phyloP scores from a whole-genome alignment of 2,329 filamentous ascomycete genomes.

The Aspergillus tamarii region DNA sequence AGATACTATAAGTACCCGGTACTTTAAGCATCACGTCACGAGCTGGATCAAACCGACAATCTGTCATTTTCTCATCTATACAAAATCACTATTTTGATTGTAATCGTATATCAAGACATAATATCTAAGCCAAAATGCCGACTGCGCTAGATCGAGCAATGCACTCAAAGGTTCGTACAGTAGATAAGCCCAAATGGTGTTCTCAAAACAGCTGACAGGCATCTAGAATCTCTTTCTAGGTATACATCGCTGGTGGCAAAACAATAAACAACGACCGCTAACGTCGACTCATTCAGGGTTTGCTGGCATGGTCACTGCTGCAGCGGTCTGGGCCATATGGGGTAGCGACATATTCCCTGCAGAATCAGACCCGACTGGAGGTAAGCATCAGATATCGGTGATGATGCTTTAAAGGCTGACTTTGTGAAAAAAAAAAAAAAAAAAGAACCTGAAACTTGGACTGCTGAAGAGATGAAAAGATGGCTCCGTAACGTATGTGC shows the following conservation, averaged over 20 bases:
- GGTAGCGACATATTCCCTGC: constrained; percentile 81
- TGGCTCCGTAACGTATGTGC: constrained; percentile 78
- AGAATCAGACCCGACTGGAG: constrained; percentile 74
- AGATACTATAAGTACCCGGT: not conserved
- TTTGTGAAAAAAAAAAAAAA: no score
- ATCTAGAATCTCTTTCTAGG: constrained; percentile 70
- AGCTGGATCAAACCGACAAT: not conserved
- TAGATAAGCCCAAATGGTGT: constrained; percentile 1
- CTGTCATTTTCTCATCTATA: not conserved
- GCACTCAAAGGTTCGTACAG: constrained; percentile 65
- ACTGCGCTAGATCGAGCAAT: constrained; percentile 70
- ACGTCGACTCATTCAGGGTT: constrained; percentile 64
- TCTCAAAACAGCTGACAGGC: constrained; percentile 18
- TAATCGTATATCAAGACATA: not conserved
- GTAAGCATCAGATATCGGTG: constrained; percentile 43
- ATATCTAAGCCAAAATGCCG: constrained; percentile 57
- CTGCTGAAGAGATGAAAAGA: constrained; percentile 73
- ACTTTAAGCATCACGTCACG: not conserved
- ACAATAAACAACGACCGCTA: constrained; percentile 15
- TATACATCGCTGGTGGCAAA: constrained; percentile 39
- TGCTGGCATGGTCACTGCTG: constrained; percentile 77
- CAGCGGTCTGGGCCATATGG: constrained; percentile 82
- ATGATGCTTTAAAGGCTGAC: constrained; percentile 14
- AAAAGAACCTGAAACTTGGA: constrained; percentile 73
- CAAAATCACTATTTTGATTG: not conserved